Evolutionary conservation across 768 basidiomycete genomes (phyloP).

Genomic region (Boletus fagicola): DNA sequence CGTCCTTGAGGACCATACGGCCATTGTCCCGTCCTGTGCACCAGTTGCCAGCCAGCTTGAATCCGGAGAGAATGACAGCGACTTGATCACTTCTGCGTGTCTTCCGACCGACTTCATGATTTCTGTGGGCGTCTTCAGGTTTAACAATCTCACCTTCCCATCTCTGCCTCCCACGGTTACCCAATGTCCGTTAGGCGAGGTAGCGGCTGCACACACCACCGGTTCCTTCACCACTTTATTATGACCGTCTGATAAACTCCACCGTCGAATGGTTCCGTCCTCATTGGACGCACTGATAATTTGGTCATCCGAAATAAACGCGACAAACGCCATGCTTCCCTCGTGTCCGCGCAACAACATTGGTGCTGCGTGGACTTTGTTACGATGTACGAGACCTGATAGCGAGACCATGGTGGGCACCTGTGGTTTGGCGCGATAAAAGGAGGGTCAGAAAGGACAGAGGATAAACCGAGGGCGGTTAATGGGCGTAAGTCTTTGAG

Average conservation of each 20-base stretch:
- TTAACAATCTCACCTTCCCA: conserved; percentile 9
- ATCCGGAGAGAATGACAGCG: conserved; percentile 21
- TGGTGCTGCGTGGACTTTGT: not conserved
- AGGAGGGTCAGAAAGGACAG: not conserved
- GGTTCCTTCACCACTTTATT: conserved; percentile 6
- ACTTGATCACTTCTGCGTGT: conserved; percentile 10
- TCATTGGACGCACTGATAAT: conserved; percentile 20
- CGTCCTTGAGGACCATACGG: conserved; percentile 14
- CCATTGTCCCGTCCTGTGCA: conserved; percentile 14
- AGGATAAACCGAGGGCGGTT: not conserved
- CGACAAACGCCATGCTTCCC: conserved; percentile 14
- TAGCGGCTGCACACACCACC: not conserved
- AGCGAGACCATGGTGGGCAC: not conserved
- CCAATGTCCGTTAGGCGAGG: conserved; percentile 11
- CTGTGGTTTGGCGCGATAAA: not conserved
- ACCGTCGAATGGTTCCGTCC: conserved; percentile 20
- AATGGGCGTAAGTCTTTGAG: not conserved
- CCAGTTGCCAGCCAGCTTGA: conserved; percentile 18
- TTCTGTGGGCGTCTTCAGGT: conserved; percentile 1
- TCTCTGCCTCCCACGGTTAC: conserved; percentile 21
- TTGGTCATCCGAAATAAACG: conserved; percentile 13
- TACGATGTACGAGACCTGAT: not conserved
- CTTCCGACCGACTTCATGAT: not conserved
- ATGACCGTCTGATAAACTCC: conserved; percentile 7
- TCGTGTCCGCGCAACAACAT: conserved; percentile 14